Evolutionary conservation across 768 basidiomycete species (phyloP).

Genomic region (Rhodotorula kratochvilovae): DNA sequence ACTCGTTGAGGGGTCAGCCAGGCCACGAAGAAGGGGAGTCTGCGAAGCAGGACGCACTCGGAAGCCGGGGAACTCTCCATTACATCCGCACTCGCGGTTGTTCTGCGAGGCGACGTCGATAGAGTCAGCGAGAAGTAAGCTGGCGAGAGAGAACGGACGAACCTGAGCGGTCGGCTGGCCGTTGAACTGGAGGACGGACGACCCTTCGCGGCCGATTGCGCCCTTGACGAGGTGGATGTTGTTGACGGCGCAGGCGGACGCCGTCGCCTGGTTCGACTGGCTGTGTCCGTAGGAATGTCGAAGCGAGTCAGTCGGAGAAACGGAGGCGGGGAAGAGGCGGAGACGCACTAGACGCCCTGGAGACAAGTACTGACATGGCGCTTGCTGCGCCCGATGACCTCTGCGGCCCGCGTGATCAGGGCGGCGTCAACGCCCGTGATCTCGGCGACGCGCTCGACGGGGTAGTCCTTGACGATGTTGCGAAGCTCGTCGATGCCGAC

Average conservation of each 20-base stretch:
- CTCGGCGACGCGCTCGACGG: constrained; percentile 35
- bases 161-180: constrained; percentile 41
- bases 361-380: constrained; percentile 36
- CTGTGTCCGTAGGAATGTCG: neutral
- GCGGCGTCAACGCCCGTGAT: constrained; percentile 34
- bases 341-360: constrained; percentile 38
- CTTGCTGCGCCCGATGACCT: constrained; percentile 33
- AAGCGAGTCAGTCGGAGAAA: neutral
- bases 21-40: neutral
- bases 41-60: constrained; percentile 1
- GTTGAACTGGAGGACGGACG: constrained; percentile 39
- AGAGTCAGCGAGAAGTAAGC: too few species aligned
- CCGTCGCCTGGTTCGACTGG: constrained; percentile 40
- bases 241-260: constrained; percentile 39
- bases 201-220: constrained; percentile 36
- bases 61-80: constrained; percentile 41
- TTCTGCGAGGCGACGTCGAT: constrained; percentile 8
- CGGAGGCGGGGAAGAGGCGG: neutral
- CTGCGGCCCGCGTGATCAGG: constrained; percentile 29
- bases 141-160: too few species aligned
- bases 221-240: constrained; percentile 40
- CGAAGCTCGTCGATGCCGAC: constrained; percentile 37
- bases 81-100: constrained; percentile 41
- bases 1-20: neutral
- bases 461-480: constrained; percentile 34